phyloP scores from a whole-genome alignment of 2,329 filamentous ascomycete genomes.

The Cercospora citrullina region DNA sequence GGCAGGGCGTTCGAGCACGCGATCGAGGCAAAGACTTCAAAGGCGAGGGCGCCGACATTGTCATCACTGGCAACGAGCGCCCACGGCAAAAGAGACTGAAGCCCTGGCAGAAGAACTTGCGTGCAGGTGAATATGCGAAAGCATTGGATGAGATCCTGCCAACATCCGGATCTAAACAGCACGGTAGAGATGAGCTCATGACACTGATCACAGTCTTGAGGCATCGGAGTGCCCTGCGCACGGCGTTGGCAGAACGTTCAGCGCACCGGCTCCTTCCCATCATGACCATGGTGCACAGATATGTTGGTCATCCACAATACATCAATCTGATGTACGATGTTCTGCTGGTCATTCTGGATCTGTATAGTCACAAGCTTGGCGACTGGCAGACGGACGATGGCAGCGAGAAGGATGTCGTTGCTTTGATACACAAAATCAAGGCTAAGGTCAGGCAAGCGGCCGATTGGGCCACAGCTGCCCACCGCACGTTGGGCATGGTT shows the following conservation, averaged over 20 bases:
- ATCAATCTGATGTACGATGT: slow-evolving; percentile 80
- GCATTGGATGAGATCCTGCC: slow-evolving; percentile 77
- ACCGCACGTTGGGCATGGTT: slow-evolving; percentile 82
- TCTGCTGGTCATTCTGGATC: slow-evolving; percentile 76
- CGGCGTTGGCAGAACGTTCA: slow-evolving; percentile 77
- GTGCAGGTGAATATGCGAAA: slow-evolving; percentile 71
- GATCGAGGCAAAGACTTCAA: slow-evolving; percentile 71
- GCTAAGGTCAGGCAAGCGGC: slow-evolving; percentile 72
- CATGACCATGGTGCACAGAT: slow-evolving; percentile 75
- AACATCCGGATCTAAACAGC: slow-evolving; percentile 22
- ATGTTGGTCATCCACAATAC: slow-evolving; percentile 81
- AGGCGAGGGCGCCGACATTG: slow-evolving; percentile 81
- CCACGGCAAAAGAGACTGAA: slow-evolving; percentile 63
- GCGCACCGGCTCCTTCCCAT: slow-evolving; percentile 80
- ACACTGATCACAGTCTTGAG: slow-evolving; percentile 81
- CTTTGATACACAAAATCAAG: slow-evolving; percentile 70
- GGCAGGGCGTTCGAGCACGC: slow-evolving; percentile 62
- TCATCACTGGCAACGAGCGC: slow-evolving; percentile 74
- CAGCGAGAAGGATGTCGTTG: slow-evolving; percentile 33
- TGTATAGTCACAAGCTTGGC: slow-evolving; percentile 79
- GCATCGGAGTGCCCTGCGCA: slow-evolving; percentile 80
- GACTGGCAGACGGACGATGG: slow-evolving; percentile 36
- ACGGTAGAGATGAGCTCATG: slow-evolving; percentile 52
- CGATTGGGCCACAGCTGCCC: slow-evolving; percentile 79
- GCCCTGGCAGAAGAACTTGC: slow-evolving; percentile 80